Percentiles rank a stretch among this genome's conserved stretches.
These are phyloP conservation scores for Penicillium coprophilum DNA, from an alignment of 495 filamentous ascomycete species.

Conservation along the genomic window DNA sequence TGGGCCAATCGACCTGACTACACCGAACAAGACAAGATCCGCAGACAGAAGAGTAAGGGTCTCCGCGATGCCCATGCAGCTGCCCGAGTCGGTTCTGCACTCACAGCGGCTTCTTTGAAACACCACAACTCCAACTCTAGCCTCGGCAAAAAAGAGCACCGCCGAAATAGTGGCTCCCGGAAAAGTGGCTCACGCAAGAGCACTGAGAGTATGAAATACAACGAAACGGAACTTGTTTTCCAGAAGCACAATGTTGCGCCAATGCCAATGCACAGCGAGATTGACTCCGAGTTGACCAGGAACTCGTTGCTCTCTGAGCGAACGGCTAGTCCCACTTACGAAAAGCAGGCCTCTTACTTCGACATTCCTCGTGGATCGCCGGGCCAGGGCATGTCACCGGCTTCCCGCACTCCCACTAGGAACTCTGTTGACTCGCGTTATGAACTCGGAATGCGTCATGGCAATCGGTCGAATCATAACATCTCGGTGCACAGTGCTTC, in stretches of 20 bases:
- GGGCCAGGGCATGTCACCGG: constrained; percentile 51
- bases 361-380: constrained; percentile 58
- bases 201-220: constrained; percentile 54
- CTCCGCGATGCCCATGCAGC: constrained; percentile 57
- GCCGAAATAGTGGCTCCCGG: constrained; percentile 28
- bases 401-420: constrained; percentile 52
- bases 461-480: constrained; percentile 57
- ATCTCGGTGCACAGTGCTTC: constrained; percentile 52
- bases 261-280: constrained; percentile 82
- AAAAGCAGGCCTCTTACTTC: constrained; percentile 39
- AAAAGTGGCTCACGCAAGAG: constrained; percentile 50
- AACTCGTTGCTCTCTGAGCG: constrained; percentile 84
- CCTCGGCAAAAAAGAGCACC: constrained; percentile 50
- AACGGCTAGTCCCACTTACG: constrained; percentile 57
- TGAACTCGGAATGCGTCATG: constrained; percentile 55
- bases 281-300: constrained; percentile 83
- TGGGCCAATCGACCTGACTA: constrained; percentile 48
- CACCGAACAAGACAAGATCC: constrained; percentile 54
- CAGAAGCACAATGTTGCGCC: constrained; percentile 65
- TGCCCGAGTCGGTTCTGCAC: constrained; percentile 53
- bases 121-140: constrained; percentile 65
- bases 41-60: constrained; percentile 59
- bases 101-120: constrained; percentile 64
- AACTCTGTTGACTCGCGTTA: constrained; percentile 51
- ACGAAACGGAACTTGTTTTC: constrained; percentile 61